Base-by-base conservation (phyloP, 164 flowering plant genomes). In the Pachysandra terminalis region DNA sequence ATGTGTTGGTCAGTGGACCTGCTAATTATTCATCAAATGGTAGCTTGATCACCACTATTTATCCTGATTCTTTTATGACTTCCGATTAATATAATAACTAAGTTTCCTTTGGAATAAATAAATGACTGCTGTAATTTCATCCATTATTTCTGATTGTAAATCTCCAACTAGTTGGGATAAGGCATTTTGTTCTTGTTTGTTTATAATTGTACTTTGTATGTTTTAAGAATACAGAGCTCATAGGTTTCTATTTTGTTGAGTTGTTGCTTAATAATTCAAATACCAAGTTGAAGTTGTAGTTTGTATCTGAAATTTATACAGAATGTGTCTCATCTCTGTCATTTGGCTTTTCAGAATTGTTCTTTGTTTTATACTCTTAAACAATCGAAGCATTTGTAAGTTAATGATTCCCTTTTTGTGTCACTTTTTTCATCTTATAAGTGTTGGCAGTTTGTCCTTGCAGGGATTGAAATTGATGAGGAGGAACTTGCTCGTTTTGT, bases 391-490 rank as follows among this genome's bases (percentile, higher is more conserved):
- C n/a, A 67, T 17, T 45, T 19, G 37, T 24, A 26, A 19, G 61
- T 21, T 51, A 28, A 19, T 32, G 17, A 40, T 61, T 40, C 55
- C 19, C 58, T 24, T 26, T 53, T 25, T 66, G 40, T 16, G 7
- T 32, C 26, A 32, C 41, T 62, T 37, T 52, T 56, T 84, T 74
- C 90, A 76, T 79, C 82, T 78, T 82, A 83, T 84, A 82, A 88
- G 82, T 73, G 79, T 48, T 41, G 74, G 76, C 83, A 85, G 88
- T 77, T 79, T 75, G 48, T 65, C 74, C 80, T 59, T 83, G 79
- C 84, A 95, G 99, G 99, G 63, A 92, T 95, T 74, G 87, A 95
- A 75, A 87, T 95, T 67, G 87, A 86, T 68, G 99, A 95, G 68
- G 88, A 85, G 63, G 99, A 95, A 69, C 97, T 95, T 41, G 97